Percentiles rank a stretch among this genome's conserved stretches.
Conservation (phyloP, 2,329 filamentous ascomycete species). For the Biscogniauxia sp. region DNA sequence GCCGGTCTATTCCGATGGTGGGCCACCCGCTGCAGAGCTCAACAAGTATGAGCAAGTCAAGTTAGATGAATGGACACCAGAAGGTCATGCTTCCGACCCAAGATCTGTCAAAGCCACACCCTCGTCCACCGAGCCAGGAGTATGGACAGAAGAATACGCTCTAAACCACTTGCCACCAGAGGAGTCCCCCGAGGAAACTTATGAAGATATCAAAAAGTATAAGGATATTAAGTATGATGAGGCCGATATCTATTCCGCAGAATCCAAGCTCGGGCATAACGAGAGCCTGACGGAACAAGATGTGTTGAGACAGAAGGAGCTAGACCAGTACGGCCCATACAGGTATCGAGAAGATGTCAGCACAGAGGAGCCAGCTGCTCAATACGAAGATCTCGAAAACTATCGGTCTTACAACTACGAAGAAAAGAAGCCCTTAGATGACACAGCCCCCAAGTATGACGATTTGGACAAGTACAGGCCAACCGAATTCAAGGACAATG, state of each 20-base stretch:
- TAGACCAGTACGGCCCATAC: constrained; percentile 37
- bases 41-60: constrained; percentile 33
- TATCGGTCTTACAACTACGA: constrained; percentile 31
- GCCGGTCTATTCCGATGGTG: constrained; percentile 34
- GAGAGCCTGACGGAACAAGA: constrained; percentile 29
- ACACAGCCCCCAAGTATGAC: constrained; percentile 36
- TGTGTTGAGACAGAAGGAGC: too few species aligned
- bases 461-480: constrained; percentile 44
- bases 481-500: constrained; percentile 4
- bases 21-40: constrained; percentile 36
- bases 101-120: background rate
- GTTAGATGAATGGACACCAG: constrained; percentile 28
- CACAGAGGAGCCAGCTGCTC: constrained; percentile 24
- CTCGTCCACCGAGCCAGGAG: constrained; percentile 5
- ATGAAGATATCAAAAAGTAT: constrained; percentile 37
- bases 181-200: constrained; percentile 26
- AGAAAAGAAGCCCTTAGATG: constrained; percentile 28
- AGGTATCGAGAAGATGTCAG: constrained; percentile 34
- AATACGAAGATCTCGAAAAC: constrained; percentile 39
- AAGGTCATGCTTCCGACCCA: constrained; percentile 2
- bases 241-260: constrained; percentile 11
- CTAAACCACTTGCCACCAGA: constrained; percentile 32
- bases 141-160: constrained; percentile 32
- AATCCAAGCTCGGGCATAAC: constrained; percentile 27
- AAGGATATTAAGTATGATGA: constrained; percentile 30